These are phyloP conservation scores for Myrmaecium sp. DNA, from an alignment of 2,329 filamentous ascomycete genomes.

Conservation along the genomic window DNA sequence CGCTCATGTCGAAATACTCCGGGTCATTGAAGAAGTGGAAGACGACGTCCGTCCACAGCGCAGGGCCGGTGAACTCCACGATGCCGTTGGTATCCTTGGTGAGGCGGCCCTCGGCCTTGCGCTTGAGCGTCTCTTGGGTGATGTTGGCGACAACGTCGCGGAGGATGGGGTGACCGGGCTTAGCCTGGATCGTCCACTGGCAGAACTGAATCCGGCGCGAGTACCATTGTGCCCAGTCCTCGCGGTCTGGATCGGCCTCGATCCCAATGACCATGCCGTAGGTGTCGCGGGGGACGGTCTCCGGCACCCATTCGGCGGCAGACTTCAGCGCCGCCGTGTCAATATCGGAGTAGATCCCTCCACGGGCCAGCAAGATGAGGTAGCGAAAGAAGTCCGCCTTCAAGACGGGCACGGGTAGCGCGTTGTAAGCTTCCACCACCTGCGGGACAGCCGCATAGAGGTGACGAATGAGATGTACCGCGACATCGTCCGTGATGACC, in stretches of 20 bases:
- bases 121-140: constrained; percentile 60
- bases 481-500: constrained; percentile 84
- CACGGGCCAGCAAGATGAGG: constrained; percentile 55
- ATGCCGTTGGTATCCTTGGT: constrained; percentile 54
- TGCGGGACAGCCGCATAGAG: constrained; percentile 57
- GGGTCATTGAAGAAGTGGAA: constrained; percentile 90
- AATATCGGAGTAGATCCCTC: constrained; percentile 66
- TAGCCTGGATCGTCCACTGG: constrained; percentile 96
- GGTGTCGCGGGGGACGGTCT: constrained; percentile 54
- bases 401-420: constrained; percentile 33
- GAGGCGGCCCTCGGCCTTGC: constrained; percentile 52
- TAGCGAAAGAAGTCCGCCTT: constrained; percentile 54
- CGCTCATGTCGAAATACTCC: constrained; percentile 67
- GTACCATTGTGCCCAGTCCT: constrained; percentile 92
- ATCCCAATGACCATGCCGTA: constrained; percentile 87
- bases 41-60: constrained; percentile 81
- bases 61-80: constrained; percentile 88
- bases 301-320: constrained; percentile 74
- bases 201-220: constrained; percentile 93
- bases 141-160: constrained; percentile 76
- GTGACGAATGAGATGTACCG: constrained; percentile 63
- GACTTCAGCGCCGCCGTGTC: constrained; percentile 76
- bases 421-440: constrained; percentile 31
- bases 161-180: constrained; percentile 83
- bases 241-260: constrained; percentile 84